Conservation (phyloP, 164 flowering plant genomes). For the Saururus chinensis region DNA sequence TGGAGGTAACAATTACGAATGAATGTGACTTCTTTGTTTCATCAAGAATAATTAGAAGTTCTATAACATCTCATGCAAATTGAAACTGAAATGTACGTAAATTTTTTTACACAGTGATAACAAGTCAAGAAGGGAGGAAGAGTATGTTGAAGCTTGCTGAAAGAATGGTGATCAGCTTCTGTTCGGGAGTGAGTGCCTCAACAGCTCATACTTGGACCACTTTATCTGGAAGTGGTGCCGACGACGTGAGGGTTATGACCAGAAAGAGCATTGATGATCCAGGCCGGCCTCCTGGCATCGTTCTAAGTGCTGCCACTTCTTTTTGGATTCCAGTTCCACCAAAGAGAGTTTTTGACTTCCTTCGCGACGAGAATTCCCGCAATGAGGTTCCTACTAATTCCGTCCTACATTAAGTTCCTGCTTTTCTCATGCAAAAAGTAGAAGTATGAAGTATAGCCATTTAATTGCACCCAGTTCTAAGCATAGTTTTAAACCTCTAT, state of each 20-base stretch:
- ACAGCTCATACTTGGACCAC: conserved; percentile 78
- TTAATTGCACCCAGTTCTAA: too few species aligned
- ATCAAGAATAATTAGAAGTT: too few species aligned
- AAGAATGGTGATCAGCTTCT: conserved; percentile 79
- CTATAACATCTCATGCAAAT: background rate
- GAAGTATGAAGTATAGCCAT: too few species aligned
- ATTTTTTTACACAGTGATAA: conserved; percentile 26
- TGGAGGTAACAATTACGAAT: conserved; percentile 34
- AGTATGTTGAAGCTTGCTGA: conserved; percentile 81
- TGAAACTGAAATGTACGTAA: background rate
- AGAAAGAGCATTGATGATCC: conserved; percentile 74
- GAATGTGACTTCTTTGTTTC: too few species aligned
- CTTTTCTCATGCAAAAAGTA: too few species aligned
- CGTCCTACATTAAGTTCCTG: too few species aligned
- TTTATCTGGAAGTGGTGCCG: conserved; percentile 61
- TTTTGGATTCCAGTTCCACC: conserved; percentile 80
- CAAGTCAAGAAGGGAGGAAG: conserved; percentile 58
- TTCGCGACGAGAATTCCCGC: conserved; percentile 60
- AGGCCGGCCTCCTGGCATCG: conserved; percentile 81
- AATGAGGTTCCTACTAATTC: conserved; percentile 35
- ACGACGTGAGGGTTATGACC: conserved; percentile 74
- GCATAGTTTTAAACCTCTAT: too few species aligned
- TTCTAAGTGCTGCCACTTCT: conserved; percentile 77
- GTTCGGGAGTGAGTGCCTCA: conserved; percentile 74
- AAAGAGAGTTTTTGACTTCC: conserved; percentile 55